Percentiles rank a stretch among this genome's conserved stretches.
These are phyloP conservation scores for Paecilomyces sp. DNA, from an alignment of 2,329 filamentous ascomycete species.

Conservation along the genomic window DNA sequence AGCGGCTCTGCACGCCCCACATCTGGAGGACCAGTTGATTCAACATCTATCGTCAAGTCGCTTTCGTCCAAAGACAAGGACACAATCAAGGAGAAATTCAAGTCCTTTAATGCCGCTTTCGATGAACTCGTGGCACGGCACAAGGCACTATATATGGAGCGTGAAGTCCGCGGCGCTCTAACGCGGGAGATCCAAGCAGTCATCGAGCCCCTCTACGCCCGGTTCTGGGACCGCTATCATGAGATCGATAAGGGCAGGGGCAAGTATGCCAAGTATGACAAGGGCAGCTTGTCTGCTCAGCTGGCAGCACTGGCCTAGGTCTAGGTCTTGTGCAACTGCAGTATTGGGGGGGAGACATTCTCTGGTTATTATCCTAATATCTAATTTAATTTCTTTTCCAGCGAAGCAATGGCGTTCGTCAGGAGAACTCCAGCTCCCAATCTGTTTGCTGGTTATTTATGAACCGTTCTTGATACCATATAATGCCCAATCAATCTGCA, in stretches of 20 bases:
- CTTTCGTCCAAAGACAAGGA: conserved; percentile 89
- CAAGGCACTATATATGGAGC: conserved; percentile 81
- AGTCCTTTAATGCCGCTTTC: conserved; percentile 81
- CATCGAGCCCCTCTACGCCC: conserved; percentile 86
- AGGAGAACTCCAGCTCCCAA: neutral
- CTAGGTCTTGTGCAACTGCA: neutral
- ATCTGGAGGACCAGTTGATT: conserved; percentile 62
- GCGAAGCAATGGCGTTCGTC: neutral
- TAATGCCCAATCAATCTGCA: neutral
- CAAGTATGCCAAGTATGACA: conserved; percentile 98
- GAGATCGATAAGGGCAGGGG: conserved; percentile 96
- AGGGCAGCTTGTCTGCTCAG: conserved; percentile 63
- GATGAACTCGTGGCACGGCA: conserved; percentile 81
- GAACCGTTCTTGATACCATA: conserved; percentile 1
- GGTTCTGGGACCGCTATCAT: conserved; percentile 96
- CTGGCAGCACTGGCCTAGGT: conserved; percentile 39
- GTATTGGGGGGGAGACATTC: neutral
- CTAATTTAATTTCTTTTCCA: neutral
- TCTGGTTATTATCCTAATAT: neutral
- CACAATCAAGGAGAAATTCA: conserved; percentile 92
- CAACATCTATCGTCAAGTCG: conserved; percentile 73
- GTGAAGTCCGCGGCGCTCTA: conserved; percentile 74
- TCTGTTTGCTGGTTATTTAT: neutral
- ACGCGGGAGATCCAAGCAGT: conserved; percentile 81
- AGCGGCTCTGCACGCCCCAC: conserved; percentile 53